phyloP scores from a whole-genome alignment of 2,329 filamentous ascomycete species.

The Macroventuria anomochaeta region DNA sequence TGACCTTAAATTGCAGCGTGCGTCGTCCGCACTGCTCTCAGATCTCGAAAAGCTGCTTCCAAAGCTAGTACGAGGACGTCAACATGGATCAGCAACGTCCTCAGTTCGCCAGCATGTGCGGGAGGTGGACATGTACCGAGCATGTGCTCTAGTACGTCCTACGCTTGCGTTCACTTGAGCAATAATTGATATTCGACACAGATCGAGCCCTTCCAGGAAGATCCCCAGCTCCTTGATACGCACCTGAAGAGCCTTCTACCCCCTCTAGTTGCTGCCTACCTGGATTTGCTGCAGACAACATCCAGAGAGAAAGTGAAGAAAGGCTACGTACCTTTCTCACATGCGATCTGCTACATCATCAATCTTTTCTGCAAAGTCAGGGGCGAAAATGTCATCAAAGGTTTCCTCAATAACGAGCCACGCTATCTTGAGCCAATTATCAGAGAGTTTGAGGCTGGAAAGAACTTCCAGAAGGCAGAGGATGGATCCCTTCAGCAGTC shows the following conservation, averaged over 20 bases:
- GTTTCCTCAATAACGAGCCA: slow-evolving; percentile 90
- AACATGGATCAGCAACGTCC: slow-evolving; percentile 25
- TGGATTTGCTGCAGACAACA: slow-evolving; percentile 65
- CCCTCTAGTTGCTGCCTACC: slow-evolving; percentile 75
- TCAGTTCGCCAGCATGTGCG: slow-evolving; percentile 48
- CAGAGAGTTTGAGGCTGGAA: slow-evolving; percentile 71
- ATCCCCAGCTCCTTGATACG: slow-evolving; percentile 89
- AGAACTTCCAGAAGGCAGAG: slow-evolving; percentile 27
- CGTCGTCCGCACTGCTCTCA: slow-evolving; percentile 46
- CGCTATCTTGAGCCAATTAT: slow-evolving; percentile 83
- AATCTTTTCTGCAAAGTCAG: slow-evolving; percentile 95
- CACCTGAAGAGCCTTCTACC: slow-evolving; percentile 79
- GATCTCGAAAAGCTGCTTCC: slow-evolving; percentile 43
- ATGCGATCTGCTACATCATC: slow-evolving; percentile 77
- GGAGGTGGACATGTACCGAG: slow-evolving; percentile 49
- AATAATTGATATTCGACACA: slow-evolving; percentile 23
- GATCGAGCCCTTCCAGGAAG: slow-evolving; percentile 92
- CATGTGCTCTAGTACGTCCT: slow-evolving; percentile 43
- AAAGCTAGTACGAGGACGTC: slow-evolving; percentile 48
- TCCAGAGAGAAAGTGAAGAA: slow-evolving; percentile 26
- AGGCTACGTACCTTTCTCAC: slow-evolving; percentile 37
- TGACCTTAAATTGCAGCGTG: slow-evolving; percentile 54
- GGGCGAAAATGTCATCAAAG: slow-evolving; percentile 88
- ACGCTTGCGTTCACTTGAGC: background rate
- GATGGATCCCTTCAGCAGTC: slow-evolving; percentile 24